phyloP scores from a whole-genome alignment of 495 filamentous ascomycete species.

The Penicillium coffeae region DNA sequence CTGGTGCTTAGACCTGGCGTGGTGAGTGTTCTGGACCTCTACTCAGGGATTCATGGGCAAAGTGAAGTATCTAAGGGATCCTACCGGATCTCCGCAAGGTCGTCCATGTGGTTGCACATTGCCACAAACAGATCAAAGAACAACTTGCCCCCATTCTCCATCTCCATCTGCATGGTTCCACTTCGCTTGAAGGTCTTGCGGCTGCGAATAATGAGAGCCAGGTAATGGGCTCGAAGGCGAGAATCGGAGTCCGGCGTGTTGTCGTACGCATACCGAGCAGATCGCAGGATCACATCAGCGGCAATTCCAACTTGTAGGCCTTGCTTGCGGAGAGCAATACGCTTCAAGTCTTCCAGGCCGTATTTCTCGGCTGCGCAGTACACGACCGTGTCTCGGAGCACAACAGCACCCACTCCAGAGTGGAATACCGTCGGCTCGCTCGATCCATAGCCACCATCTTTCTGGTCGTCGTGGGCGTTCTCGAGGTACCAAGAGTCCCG shows the following conservation, averaged over 20 bases:
- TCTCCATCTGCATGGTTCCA: slow-evolving; percentile 96
- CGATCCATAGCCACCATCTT: slow-evolving; percentile 55
- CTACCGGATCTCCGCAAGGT: slow-evolving; percentile 63
- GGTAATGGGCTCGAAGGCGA: slow-evolving; percentile 86
- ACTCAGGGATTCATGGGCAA: not conserved
- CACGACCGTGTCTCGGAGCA: slow-evolving; percentile 85
- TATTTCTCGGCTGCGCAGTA: slow-evolving; percentile 89
- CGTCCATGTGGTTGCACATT: slow-evolving; percentile 95
- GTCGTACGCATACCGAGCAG: slow-evolving; percentile 88
- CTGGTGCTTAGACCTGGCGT: too few species aligned
- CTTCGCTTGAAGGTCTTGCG: slow-evolving; percentile 93
- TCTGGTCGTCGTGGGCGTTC: slow-evolving; percentile 43
- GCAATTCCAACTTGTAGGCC: slow-evolving; percentile 82
- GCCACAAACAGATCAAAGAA: slow-evolving; percentile 98
- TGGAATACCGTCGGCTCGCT: slow-evolving; percentile 74
- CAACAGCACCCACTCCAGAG: slow-evolving; percentile 59
- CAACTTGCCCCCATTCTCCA: slow-evolving; percentile 84
- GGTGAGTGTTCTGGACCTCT: not conserved
- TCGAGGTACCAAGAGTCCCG: slow-evolving; percentile 66
- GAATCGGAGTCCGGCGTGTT: slow-evolving; percentile 89
- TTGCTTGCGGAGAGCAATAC: slow-evolving; percentile 85
- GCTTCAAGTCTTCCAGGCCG: slow-evolving; percentile 81
- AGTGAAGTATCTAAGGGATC: slow-evolving; percentile 6
- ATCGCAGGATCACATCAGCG: slow-evolving; percentile 80
- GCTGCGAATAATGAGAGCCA: slow-evolving; percentile 89